phyloP scores from a whole-genome alignment of 805 yeast species.

The Saccharomyces mikatae region DNA sequence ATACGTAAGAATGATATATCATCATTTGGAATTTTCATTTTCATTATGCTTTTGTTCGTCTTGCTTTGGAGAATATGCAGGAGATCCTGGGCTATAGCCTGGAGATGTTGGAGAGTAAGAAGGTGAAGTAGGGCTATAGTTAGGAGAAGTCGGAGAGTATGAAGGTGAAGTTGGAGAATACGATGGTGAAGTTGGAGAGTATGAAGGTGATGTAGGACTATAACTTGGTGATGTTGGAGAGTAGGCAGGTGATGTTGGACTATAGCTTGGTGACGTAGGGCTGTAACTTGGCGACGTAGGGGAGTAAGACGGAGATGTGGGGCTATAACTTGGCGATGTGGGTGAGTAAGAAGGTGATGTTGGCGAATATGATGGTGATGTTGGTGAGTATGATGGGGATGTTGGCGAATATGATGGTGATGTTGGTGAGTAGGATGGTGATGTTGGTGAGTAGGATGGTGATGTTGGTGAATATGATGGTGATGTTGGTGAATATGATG shows the following conservation, averaged over 20 bases:
- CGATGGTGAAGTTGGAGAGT: constrained; percentile 52
- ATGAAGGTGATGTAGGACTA: constrained; percentile 39
- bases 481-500: constrained; percentile 68
- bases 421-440: constrained; percentile 62
- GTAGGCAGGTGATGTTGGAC: constrained; percentile 58
- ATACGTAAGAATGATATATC: constrained; percentile 1
- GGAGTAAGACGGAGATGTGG: constrained; percentile 51
- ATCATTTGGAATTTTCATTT: constrained; percentile 4
- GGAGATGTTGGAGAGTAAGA: constrained; percentile 33
- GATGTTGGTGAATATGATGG: constrained; percentile 74
- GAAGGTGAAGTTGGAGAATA: constrained; percentile 74
- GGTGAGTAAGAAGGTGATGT: constrained; percentile 62
- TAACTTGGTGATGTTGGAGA: constrained; percentile 55
- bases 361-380: constrained; percentile 67
- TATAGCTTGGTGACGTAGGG: constrained; percentile 60
- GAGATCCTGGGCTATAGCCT: constrained; percentile 62
- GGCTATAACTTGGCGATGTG: constrained; percentile 47
- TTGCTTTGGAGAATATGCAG: constrained; percentile 45
- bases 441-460: constrained; percentile 69
- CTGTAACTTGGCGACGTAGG: constrained; percentile 45
- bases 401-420: constrained; percentile 60
- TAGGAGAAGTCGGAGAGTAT: constrained; percentile 65
- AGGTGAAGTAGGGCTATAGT: constrained; percentile 72
- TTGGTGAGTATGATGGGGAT: constrained; percentile 62
- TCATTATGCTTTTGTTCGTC: constrained; percentile 14